Conservation (phyloP, 148 eudicot species). For the Arctostaphylos glauca region DNA sequence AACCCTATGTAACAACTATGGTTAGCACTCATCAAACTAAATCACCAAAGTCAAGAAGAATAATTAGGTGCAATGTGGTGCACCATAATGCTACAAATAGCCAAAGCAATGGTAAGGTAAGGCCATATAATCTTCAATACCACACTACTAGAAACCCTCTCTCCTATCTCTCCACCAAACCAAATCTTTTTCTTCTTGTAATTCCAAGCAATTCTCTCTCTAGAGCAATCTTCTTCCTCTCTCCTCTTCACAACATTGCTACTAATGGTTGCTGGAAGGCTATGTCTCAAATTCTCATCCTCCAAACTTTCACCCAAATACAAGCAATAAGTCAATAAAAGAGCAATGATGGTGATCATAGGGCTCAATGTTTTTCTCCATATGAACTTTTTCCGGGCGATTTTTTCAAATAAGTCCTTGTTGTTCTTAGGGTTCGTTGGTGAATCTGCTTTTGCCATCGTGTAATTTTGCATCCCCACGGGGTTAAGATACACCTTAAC, state of each 20-base stretch:
- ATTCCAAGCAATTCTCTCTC: constrained; percentile 1
- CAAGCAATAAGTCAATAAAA: background rate
- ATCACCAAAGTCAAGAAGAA: background rate
- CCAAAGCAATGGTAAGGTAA: constrained; percentile 47
- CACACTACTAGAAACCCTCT: constrained; percentile 27
- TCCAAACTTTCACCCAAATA: background rate
- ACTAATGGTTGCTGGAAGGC: background rate
- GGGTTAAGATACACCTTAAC: constrained; percentile 59
- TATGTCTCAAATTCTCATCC: background rate
- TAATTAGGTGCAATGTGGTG: constrained; percentile 32
- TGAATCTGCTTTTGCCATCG: background rate
- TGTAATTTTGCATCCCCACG: background rate
- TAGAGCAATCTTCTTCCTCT: background rate
- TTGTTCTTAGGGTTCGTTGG: background rate
- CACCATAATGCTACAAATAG: constrained; percentile 57
- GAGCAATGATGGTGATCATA: background rate
- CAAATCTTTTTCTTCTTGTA: background rate
- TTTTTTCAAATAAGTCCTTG: background rate
- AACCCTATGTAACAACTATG: background rate
- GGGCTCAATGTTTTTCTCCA: background rate
- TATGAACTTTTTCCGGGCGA: background rate
- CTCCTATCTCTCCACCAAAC: constrained; percentile 17
- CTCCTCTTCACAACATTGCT: constrained; percentile 4
- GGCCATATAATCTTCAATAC: constrained; percentile 43
- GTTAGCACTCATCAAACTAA: background rate